Percentiles rank a stretch among this genome's conserved stretches.
These are phyloP conservation scores for Simplicillium sp. DNA, from an alignment of 2,329 filamentous ascomycete genomes.

Conservation along the genomic window DNA sequence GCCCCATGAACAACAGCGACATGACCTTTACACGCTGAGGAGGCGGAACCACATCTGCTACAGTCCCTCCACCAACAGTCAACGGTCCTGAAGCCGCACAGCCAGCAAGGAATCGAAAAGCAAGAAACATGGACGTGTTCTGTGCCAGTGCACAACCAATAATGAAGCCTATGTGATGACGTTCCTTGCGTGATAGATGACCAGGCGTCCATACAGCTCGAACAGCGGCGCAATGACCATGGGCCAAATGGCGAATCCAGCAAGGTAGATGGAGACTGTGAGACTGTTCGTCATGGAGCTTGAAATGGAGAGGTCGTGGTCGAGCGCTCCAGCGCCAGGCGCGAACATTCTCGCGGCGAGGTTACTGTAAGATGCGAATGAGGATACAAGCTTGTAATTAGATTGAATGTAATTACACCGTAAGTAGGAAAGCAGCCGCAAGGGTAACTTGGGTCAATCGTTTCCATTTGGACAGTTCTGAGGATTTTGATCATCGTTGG, in stretches of 20 bases:
- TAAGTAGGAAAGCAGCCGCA: slow-evolving; percentile 33
- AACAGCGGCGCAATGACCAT: slow-evolving; percentile 51
- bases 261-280: slow-evolving; percentile 31
- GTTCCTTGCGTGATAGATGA: slow-evolving; percentile 20
- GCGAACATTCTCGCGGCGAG: slow-evolving; percentile 22
- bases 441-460: slow-evolving; percentile 43
- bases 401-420: slow-evolving; percentile 4
- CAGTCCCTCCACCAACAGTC: slow-evolving; percentile 54
- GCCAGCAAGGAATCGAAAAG: slow-evolving; percentile 50
- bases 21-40: slow-evolving; percentile 52
- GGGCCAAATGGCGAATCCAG: slow-evolving; percentile 45
- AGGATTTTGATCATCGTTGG: slow-evolving; percentile 56
- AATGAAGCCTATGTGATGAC: slow-evolving; percentile 44
- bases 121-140: slow-evolving; percentile 49
- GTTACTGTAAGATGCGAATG: slow-evolving; percentile 10
- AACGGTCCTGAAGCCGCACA: slow-evolving; percentile 52
- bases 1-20: slow-evolving; percentile 51
- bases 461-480: slow-evolving; percentile 58
- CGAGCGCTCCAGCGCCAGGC: slow-evolving; percentile 40
- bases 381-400: slow-evolving; percentile 3
- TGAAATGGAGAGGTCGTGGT: slow-evolving; percentile 26
- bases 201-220: slow-evolving; percentile 47
- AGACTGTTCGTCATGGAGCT: slow-evolving; percentile 25
- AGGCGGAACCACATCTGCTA: slow-evolving; percentile 51
- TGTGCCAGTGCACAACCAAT: slow-evolving; percentile 33